Base-by-base conservation (phyloP, 176 grass and related monocot species). In the Aegilops speltoides region DNA sequence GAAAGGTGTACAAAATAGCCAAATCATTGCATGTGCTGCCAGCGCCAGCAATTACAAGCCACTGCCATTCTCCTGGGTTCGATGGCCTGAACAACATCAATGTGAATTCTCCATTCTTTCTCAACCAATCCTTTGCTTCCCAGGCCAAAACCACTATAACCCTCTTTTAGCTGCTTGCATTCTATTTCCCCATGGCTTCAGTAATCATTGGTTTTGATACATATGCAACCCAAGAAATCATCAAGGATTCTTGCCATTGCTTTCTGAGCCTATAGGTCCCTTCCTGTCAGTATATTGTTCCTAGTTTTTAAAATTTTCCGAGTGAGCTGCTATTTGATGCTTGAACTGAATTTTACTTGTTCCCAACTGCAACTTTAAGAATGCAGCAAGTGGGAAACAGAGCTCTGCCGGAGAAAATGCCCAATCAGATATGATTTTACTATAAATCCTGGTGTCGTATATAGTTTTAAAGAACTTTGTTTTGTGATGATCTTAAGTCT, bases 51-150 rank as follows among this genome's bases (percentile, higher is more conserved):
- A 75, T 64, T 87, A 87, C 85, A 87, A 91, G 68, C 75, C 75
- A 48, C 48, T 91, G 75, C 74, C 73, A 56, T 90, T 90, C 79
- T 87, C 89, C 73, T 90, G 84, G 84, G 81, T 90, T 76, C 59
- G 57, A 90, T 87, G 89, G 75, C 80, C 74, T 87, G 85, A 90
- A 83, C 74, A 87, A 90, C 74, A 71, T 66, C 80, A 87, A 90
- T 87, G 74, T 66, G 73, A 88, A 83, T 77, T 83, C 79, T 83
- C n/a, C 66, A 87, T 79, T 81, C 65, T 84, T 88, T 50, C 73
- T 64, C 65, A 63, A 69, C 37, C 19, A 17, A 62, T 82, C 45
- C 23, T 68, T 84, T 65, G 22, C 29, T 81, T 64, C 68, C 31
- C 20, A 36, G 63, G n/a, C 69, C 43, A 40, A 46, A 26, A 68